These are phyloP conservation scores for Quercus tomentella DNA, from an alignment of 331 rosid species.

Conservation along the genomic window DNA sequence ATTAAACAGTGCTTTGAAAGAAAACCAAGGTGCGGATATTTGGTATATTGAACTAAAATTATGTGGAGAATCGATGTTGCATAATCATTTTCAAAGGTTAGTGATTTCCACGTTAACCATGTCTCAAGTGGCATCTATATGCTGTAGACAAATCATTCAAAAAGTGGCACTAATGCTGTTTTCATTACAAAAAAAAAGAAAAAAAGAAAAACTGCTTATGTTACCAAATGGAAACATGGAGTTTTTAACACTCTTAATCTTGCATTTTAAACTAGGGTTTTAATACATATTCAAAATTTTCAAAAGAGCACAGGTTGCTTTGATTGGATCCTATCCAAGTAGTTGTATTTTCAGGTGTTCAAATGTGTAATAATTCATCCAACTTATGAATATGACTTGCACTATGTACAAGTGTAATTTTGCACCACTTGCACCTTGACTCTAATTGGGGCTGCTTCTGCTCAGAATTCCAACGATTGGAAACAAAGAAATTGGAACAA, in stretches of 20 bases:
- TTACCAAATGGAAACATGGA: not conserved
- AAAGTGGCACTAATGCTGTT: too few species aligned
- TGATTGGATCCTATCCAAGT: too few species aligned
- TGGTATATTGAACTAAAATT: not conserved
- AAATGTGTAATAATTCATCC: not conserved
- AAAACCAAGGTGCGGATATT: not conserved
- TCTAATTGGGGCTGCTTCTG: too few species aligned
- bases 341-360: not conserved
- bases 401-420: not conserved
- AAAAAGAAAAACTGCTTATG: not conserved
- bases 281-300: too few species aligned
- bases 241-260: too few species aligned
- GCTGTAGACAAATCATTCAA: not conserved
- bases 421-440: too few species aligned
- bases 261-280: too few species aligned
- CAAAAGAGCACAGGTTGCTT: too few species aligned
- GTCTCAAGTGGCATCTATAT: slow-evolving; percentile 1
- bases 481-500: too few species aligned
- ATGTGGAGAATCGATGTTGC: slow-evolving; percentile 23
- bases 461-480: too few species aligned
- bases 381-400: slow-evolving; percentile 9
- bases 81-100: not conserved
- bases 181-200: too few species aligned
- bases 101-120: not conserved
- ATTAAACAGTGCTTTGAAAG: not conserved